A percentile compares a stretch with the other conserved stretches of the same genome.
phyloP scores from a whole-genome alignment of 208 protist species.

The Hexamita inflata region DNA sequence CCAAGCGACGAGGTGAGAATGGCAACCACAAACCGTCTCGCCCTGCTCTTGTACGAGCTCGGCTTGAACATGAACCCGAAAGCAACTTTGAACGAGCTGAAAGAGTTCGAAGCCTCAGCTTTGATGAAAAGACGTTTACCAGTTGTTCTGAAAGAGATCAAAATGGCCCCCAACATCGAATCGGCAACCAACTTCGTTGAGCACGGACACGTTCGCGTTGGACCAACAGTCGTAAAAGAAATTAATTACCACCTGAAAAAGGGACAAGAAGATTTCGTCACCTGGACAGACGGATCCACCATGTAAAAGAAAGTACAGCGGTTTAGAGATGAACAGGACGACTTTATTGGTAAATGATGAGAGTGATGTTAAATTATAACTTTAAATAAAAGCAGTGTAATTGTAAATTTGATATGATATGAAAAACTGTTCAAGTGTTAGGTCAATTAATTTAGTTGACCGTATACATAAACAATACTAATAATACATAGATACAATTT shows the following conservation, averaged over 20 bases:
- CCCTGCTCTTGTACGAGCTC: not conserved
- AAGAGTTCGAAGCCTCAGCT: not conserved
- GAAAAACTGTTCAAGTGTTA: no score
- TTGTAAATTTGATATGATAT: no score
- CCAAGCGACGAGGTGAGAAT: not conserved
- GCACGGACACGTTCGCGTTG: conserved; percentile 16
- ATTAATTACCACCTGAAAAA: not conserved
- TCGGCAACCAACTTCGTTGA: not conserved
- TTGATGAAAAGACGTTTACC: not conserved
- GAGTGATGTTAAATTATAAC: no score
- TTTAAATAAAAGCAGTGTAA: no score
- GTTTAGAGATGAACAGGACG: not conserved
- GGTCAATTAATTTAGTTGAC: no score
- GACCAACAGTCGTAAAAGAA: not conserved
- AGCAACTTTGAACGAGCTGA: not conserved
- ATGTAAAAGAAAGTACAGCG: conserved; percentile 4
- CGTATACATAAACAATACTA: no score
- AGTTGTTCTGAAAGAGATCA: not conserved
- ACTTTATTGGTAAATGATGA: not conserved
- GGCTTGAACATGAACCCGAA: not conserved
- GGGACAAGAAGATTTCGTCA: conserved; percentile 17
- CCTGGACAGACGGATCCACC: not conserved
- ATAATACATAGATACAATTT: no score
- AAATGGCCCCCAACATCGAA: not conserved
- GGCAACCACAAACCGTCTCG: not conserved